Base-by-base conservation (phyloP, 441 rosid species). In the Geranium incanum region DNA sequence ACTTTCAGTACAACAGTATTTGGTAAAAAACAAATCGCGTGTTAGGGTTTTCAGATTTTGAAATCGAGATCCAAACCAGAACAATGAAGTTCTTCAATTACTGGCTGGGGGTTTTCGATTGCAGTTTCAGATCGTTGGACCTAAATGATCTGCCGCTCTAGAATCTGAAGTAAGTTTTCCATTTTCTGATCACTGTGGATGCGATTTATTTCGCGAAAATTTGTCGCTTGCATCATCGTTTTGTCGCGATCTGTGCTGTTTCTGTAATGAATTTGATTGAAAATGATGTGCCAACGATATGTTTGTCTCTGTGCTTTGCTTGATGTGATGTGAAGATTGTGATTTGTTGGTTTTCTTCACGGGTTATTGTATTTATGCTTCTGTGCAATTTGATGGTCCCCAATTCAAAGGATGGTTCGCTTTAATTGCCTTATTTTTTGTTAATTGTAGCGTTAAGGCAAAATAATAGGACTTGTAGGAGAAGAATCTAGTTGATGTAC, bases 291-390 rank as follows among this genome's bases (percentile, higher is more conserved):
- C 63, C 23, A 6, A 16, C 63, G 23, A 57, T 18, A 15, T 8
- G 63, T 57, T 57, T 57, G 63, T 16, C 63, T 57, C 6, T 6
- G 6, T 57, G 63, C 63, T 8, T 57, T 57, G 63, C 3, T 43
- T 43, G 50, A 8, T 57, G 21, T 21, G 23, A 57, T 57, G 2
- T 57, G 63, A 15, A 16, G 63, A 16, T 21, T 57, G 55, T 48
- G 21, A 57, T 57, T 57, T 57, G 63, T 57, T 57, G 63, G 16
- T 57, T 4, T 16, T 57, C 63, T 57, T 57, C 63, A 57, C 63
- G 63, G 63, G 5, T 16, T 57, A 13, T 48, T 48, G 55, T 48
- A 48, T 9, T 15, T 57, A 2, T 57, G 16, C 23, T n/a, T 57
- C 6, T 57, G 23, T 57, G 63, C 63, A 6, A 57, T 15, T 16